These are phyloP conservation scores for Salvia sclarea DNA, from an alignment of 305 asterid species.

Conservation along the genomic window DNA sequence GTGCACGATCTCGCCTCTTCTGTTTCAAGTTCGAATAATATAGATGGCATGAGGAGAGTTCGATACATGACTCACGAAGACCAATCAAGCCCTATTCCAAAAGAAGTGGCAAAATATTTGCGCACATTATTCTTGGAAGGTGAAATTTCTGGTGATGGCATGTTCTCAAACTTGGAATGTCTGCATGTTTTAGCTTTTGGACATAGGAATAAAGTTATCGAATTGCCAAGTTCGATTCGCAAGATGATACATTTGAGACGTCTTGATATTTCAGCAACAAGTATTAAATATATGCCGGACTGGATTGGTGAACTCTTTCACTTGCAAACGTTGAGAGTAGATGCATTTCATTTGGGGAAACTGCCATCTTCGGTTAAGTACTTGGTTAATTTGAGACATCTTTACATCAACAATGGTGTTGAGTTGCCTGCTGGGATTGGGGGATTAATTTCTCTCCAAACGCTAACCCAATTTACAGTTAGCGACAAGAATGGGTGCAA, in stretches of 20 bases:
- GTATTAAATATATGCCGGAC: neutral
- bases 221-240: neutral
- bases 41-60: neutral
- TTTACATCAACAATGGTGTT: neutral
- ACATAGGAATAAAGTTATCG: no score
- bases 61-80: neutral
- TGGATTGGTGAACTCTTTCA: neutral
- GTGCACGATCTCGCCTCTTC: neutral
- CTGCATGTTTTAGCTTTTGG: neutral
- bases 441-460: conserved; percentile 12
- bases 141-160: neutral
- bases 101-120: neutral
- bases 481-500: neutral
- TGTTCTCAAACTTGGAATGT: neutral
- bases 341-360: neutral
- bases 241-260: neutral
- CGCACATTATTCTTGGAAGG: neutral
- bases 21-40: neutral
- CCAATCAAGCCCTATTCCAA: neutral
- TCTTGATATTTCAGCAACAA: neutral
- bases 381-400: conserved; percentile 29
- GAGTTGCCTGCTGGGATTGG: conserved; percentile 18
- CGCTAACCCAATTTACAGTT: neutral
- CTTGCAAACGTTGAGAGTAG: neutral
- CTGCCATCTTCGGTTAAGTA: conserved; percentile 12